A percentile compares a stretch with the other conserved stretches of the same genome.
These are phyloP conservation scores for Vicia sativa DNA, from an alignment of 306 rosid genomes.

Conservation along the genomic window DNA sequence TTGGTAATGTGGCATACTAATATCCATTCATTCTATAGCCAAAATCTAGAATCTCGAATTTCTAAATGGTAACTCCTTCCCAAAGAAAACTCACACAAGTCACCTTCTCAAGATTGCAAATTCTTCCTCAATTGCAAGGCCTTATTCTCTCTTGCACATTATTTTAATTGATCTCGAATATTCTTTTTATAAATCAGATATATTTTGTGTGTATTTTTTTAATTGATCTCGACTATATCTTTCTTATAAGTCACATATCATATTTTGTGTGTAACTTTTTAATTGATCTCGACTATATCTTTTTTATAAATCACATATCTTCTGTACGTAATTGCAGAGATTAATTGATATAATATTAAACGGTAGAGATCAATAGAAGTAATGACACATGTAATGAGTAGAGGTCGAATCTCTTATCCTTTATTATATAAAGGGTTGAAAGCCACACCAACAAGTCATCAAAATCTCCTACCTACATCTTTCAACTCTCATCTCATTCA, in stretches of 20 bases:
- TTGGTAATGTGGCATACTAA: constrained; percentile 1
- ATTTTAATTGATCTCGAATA: too few relatives aligned
- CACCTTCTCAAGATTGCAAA: not conserved
- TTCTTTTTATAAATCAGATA: too few relatives aligned
- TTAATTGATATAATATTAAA: not conserved
- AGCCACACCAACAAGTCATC: not conserved
- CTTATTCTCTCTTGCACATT: too few relatives aligned
- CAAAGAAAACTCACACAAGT: constrained; percentile 34
- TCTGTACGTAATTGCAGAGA: too few relatives aligned
- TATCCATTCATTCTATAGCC: not conserved
- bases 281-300: too few relatives aligned
- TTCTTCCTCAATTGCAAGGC: not conserved
- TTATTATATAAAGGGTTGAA: constrained; percentile 24
- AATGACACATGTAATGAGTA: not conserved
- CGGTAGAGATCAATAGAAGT: not conserved
- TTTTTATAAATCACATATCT: too few relatives aligned
- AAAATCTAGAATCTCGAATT: constrained; percentile 27
- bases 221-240: too few relatives aligned
- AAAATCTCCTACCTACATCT: not conserved
- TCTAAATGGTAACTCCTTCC: constrained; percentile 36
- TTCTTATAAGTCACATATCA: too few relatives aligned
- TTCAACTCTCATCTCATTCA: not conserved
- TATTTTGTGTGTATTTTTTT: too few relatives aligned
- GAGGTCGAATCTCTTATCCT: not conserved
- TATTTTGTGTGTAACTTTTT: too few relatives aligned